Evolutionary conservation across 176 grass and related monocot species (phyloP).

Genomic region (Carex kokanica): DNA sequence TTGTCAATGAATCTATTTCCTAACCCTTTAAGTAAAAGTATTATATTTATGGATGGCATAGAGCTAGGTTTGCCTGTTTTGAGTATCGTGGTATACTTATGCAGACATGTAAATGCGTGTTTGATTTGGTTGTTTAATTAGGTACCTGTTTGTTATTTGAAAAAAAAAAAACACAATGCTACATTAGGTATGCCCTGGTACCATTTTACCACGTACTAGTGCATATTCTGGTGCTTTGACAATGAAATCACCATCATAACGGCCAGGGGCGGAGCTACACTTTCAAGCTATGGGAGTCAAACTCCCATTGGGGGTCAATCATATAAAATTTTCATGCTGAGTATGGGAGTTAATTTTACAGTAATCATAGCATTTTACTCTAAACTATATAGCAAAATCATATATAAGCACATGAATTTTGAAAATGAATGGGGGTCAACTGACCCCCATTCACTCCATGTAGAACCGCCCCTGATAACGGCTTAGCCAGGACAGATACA

Average conservation of each 20-base stretch:
- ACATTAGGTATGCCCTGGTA: background rate
- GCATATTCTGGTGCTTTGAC: background rate
- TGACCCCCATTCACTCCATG: too few species aligned
- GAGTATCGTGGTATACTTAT: background rate
- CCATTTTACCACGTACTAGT: background rate
- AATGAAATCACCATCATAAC: background rate
- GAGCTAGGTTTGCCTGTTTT: background rate
- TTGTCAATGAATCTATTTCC: background rate
- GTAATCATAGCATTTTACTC: too few species aligned
- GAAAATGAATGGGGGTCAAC: too few species aligned
- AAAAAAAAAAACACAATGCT: background rate
- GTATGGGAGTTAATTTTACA: too few species aligned
- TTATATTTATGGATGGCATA: background rate
- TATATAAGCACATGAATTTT: too few species aligned
- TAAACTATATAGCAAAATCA: too few species aligned
- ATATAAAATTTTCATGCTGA: too few species aligned
- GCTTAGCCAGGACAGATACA: too few species aligned
- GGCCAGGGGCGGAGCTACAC: background rate
- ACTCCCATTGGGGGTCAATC: too few species aligned
- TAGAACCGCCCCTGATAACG: too few species aligned
- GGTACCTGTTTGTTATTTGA: background rate
- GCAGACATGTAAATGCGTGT: conserved; percentile 1
- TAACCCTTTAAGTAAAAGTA: background rate
- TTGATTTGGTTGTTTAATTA: background rate
- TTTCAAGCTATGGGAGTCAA: too few species aligned